phyloP scores from a whole-genome alignment of 768 basidiomycete genomes.

The Trametes sanguinea region DNA sequence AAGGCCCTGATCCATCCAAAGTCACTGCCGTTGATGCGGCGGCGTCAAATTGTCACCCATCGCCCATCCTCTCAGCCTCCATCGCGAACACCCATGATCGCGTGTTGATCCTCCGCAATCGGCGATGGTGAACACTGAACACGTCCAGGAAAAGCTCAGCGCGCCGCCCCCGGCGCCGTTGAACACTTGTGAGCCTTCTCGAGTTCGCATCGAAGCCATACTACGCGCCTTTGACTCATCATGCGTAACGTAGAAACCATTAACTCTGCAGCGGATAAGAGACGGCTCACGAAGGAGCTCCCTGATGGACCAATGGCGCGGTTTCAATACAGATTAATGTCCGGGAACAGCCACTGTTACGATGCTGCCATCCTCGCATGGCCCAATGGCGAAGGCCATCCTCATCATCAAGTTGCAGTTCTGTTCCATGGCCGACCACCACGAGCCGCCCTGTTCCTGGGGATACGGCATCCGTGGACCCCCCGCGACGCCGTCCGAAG shows the following conservation, averaged over 20 bases:
- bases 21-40: too few species aligned
- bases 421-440: conserved; percentile 5
- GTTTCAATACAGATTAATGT: not conserved
- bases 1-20: too few species aligned
- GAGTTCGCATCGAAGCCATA: too few species aligned
- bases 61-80: too few species aligned
- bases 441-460: conserved; percentile 10
- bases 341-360: conserved; percentile 13
- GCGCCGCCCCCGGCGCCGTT: too few species aligned
- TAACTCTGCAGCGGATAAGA: not conserved
- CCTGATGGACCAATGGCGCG: not conserved
- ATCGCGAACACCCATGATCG: too few species aligned
- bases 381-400: not conserved
- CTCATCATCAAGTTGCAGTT: conserved; percentile 9
- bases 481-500: not conserved
- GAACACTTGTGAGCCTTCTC: too few species aligned
- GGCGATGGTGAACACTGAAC: too few species aligned
- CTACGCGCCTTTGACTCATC: too few species aligned
- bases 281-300: not conserved
- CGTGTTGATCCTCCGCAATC: too few species aligned
- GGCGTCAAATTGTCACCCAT: too few species aligned
- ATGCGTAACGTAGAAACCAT: not conserved
- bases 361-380: not conserved
- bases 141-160: too few species aligned
- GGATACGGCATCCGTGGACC: conserved; percentile 12